Evolutionary conservation across 2,329 filamentous ascomycete species (phyloP), one percentile per base, ranked within the genome.

Genomic region (Xylariaceae sp.): DNA sequence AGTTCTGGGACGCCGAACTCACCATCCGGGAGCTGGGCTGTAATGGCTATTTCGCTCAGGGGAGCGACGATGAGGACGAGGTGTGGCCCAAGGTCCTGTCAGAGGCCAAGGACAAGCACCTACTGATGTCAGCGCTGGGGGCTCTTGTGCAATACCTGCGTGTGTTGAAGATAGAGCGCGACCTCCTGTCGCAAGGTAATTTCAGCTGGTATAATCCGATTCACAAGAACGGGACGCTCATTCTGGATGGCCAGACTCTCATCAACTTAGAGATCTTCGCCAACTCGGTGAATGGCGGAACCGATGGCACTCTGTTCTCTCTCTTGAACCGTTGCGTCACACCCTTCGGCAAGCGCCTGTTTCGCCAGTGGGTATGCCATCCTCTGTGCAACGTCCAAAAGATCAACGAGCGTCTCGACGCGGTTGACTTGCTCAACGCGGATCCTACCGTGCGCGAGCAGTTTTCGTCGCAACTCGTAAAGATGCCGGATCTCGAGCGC

Each of bases 181-280:
- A 88, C 48, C 75, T 97, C 6, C 76, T 99, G 39, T 95, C 90
- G 0, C 87, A 96, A 58, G 87, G 89, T 55, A 96, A 95, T 65
- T 96, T 99, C 64, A 81, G 84, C 45, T 86, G 84, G 78, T 99
- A 99, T 67, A 90, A 87, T 64, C 94, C 94, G 0, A 97, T 99
- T 45, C 81, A 83, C 48, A 87, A 87, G 62, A 95, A 96, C 65
- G 90, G 90, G 11, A 97, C 89, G 30, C 74, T 99, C 40, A 87
- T 99, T 10, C 78, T 99, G 1, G 94, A 99, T 61, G 94, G 94
- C 1, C 94, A 99, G 66, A 97, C 91, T 18, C 76, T 99, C 59
- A 95, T 95, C 75, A 99, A 99, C 63, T 83, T 99, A n/a, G 94
- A 99, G 66, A 82, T 99, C 5, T 99, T 99, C 60, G 81, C 90